Conservation (phyloP, 2,329 filamentous ascomycete genomes). For the Xylariales sp. region DNA sequence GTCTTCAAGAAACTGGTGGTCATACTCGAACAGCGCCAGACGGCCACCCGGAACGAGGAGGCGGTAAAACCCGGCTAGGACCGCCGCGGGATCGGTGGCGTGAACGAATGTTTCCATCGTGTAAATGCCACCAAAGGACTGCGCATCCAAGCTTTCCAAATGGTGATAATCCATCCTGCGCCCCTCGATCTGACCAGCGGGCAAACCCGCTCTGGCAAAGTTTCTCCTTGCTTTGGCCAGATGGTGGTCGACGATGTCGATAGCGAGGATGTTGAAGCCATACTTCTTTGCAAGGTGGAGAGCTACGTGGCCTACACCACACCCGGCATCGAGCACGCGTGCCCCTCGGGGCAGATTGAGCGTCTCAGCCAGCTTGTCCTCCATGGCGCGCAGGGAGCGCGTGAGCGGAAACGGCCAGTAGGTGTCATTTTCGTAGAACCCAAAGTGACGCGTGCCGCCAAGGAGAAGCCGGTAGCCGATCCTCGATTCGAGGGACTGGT, state of each 20-base stretch:
- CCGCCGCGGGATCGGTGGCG: conserved; percentile 39
- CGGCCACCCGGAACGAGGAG: conserved; percentile 42
- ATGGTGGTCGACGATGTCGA: conserved; percentile 46
- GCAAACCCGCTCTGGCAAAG: conserved; percentile 26
- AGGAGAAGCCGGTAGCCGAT: conserved; percentile 37
- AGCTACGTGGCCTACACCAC: conserved; percentile 45
- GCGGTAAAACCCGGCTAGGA: conserved; percentile 40
- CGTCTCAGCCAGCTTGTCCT: conserved; percentile 37
- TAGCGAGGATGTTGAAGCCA: conserved; percentile 36
- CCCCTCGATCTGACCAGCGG: conserved; percentile 30
- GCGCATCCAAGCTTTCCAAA: conserved; percentile 31
- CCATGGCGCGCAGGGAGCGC: conserved; percentile 40
- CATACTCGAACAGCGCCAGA: conserved; percentile 42
- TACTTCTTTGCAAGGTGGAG: conserved; percentile 37
- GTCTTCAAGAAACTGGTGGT: conserved; percentile 30
- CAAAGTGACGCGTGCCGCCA: conserved; percentile 45
- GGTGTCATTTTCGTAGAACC: conserved; percentile 40
- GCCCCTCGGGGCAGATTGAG: conserved; percentile 33
- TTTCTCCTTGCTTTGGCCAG: conserved; percentile 37
- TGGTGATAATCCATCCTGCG: conserved; percentile 47
- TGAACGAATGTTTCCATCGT: conserved; percentile 55
- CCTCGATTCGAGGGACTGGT: conserved; percentile 39
- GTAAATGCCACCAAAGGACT: conserved; percentile 45
- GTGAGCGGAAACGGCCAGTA: conserved; percentile 44
- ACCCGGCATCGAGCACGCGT: conserved; percentile 47